These are phyloP conservation scores for Neofusicoccum kwambonambiense DNA, from an alignment of 2,329 filamentous ascomycete genomes.

Conservation along the genomic window DNA sequence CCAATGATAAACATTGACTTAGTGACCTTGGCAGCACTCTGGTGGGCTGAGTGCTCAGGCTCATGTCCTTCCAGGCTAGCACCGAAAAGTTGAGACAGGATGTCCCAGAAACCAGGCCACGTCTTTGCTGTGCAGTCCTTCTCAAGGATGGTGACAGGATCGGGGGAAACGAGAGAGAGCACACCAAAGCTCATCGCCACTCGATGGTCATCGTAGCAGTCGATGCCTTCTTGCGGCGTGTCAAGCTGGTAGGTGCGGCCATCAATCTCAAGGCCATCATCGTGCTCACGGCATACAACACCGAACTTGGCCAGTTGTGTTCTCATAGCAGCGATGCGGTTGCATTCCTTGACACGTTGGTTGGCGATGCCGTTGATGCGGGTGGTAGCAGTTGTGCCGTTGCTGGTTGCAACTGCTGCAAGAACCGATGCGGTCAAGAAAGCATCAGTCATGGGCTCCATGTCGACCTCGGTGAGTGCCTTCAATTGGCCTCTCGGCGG, in stretches of 20 bases:
- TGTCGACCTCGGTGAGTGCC: constrained; percentile 80
- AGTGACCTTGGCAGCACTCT: constrained; percentile 35
- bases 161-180: constrained; percentile 68
- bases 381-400: constrained; percentile 62
- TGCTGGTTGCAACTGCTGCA: constrained; percentile 80
- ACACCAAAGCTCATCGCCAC: constrained; percentile 99
- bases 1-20: constrained; percentile 90
- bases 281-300: constrained; percentile 79
- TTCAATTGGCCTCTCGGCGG: constrained; percentile 72
- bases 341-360: constrained; percentile 97
- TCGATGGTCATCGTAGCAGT: constrained; percentile 96
- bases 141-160: constrained; percentile 76
- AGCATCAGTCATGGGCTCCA: constrained; percentile 99
- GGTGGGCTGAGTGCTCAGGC: constrained; percentile 37
- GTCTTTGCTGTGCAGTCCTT: constrained; percentile 95
- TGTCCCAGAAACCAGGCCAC: constrained; percentile 99
- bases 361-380: constrained; percentile 94
- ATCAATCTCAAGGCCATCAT: constrained; percentile 85
- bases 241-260: constrained; percentile 54
- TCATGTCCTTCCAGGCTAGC: constrained; percentile 77
- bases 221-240: constrained; percentile 62
- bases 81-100: constrained; percentile 73
- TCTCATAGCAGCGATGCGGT: constrained; percentile 93
- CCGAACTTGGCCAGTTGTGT: constrained; percentile 93
- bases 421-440: constrained; percentile 94